phyloP scores from a whole-genome alignment of 2,329 filamentous ascomycete species.

The Xylaria multiplex region DNA sequence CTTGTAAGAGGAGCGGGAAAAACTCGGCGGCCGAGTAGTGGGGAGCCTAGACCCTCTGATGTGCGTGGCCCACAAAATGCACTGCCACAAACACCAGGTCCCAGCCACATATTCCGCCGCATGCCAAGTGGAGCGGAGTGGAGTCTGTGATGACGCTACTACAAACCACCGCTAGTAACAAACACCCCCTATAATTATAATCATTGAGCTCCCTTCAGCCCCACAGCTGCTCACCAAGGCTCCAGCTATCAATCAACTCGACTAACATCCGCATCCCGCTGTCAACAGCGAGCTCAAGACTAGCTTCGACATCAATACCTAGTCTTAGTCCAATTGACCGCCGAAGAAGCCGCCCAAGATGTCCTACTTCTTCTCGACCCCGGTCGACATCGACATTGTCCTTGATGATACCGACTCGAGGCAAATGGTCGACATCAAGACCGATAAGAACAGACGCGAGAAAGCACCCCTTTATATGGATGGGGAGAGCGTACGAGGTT shows the following conservation, averaged over 20 bases:
- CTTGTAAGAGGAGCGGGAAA: conserved; percentile 36
- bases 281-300: conserved; percentile 20
- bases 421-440: conserved; percentile 95
- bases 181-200: conserved; percentile 16
- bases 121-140: neutral
- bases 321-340: conserved; percentile 22
- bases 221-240: conserved; percentile 27
- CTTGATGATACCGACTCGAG: conserved; percentile 95
- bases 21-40: conserved; percentile 36
- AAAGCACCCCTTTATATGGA: conserved; percentile 98
- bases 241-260: conserved; percentile 20
- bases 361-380: conserved; percentile 98
- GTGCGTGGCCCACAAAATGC: neutral
- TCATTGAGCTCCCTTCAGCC: conserved; percentile 14
- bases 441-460: conserved; percentile 97
- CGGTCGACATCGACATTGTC: conserved; percentile 98
- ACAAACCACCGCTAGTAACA: conserved; percentile 5
- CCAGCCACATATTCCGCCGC: conserved; percentile 26
- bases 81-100: conserved; percentile 24
- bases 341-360: conserved; percentile 58
- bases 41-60: neutral
- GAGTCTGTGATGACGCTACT: conserved; percentile 1
- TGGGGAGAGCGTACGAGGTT: conserved; percentile 81
- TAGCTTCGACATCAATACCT: conserved; percentile 4
- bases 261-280: conserved; percentile 12